Base-by-base conservation (phyloP, 108 stramenopile genomes). In the Ochromonas danica region DNA sequence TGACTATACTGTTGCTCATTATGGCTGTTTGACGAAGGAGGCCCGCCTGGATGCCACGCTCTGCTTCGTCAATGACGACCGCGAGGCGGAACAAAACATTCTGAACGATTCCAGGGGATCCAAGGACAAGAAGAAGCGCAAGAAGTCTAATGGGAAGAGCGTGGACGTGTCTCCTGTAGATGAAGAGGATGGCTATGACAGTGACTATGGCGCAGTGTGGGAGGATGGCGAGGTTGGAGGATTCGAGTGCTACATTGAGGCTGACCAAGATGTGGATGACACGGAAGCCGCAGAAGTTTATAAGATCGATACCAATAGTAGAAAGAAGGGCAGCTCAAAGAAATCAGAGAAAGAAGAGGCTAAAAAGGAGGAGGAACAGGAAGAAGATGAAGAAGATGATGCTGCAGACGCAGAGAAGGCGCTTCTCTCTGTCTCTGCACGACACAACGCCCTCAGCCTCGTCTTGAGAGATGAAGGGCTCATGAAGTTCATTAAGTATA, bases 1-100 rank as follows among this genome's bases (percentile, higher is more conserved):
- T 36, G 97, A 98, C 85, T 98, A 98, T 80, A 96, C 95, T 0
- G 94, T 98, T 30, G 97, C 97, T 1, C 94, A 96, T 78, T 90
- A 94, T 84, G 93, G 93, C 0, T 83, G 93, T 22, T 71, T 93
- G 40, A 90, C 90, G 35, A 82, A 86, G 0, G 61, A 85, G 67
- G 60, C 90, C 33, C 92, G 93, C 1, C 79, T 96, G 80, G 95
- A 96, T 84, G 93, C 92, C 51, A 94, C 93, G 17, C 80, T 96
- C 60, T 93, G 92, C 75, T 84, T 82, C 78, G 79, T 86, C 63
- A 89, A 90, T 82, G 89, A 83, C 43, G 88, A 74, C 40, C 90
- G 89, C 25, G 40, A 75, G 41, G 40, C 25, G 63, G 31, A 67
- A 31, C 33, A 67, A 6, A 3, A 36, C 6, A 10, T 31, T 10